A percentile compares a stretch with the other conserved stretches of the same genome.
phyloP scores from a whole-genome alignment of 768 basidiomycete species.

The Pleurotus citrinopileatus region DNA sequence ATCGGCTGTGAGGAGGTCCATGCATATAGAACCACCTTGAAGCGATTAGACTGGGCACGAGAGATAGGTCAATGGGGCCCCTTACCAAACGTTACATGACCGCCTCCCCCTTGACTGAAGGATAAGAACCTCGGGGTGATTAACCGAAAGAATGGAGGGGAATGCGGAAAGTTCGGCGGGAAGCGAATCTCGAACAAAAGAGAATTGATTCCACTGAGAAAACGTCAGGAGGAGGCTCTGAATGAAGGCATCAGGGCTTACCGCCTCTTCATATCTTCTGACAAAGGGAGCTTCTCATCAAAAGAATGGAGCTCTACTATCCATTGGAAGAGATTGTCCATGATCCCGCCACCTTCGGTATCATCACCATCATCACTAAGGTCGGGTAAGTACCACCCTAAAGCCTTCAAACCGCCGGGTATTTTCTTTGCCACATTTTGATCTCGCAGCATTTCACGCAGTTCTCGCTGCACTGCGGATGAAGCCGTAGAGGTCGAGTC shows the following conservation, averaged over 20 bases:
- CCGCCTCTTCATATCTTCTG: slow-evolving; percentile 54
- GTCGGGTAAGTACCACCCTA: slow-evolving; percentile 77
- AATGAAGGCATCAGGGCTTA: slow-evolving; percentile 19
- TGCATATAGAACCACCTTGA: slow-evolving; percentile 68
- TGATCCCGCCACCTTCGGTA: slow-evolving; percentile 27
- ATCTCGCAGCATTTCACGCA: slow-evolving; percentile 58
- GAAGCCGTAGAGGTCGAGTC: slow-evolving; percentile 54
- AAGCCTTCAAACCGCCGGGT: slow-evolving; percentile 38
- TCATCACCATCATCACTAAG: slow-evolving; percentile 18
- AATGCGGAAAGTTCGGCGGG: slow-evolving; percentile 60
- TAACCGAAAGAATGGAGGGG: slow-evolving; percentile 76
- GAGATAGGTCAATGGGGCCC: background rate
- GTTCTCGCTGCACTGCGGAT: slow-evolving; percentile 58
- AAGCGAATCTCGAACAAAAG: slow-evolving; percentile 74
- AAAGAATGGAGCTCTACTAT: slow-evolving; percentile 73
- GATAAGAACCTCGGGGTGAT: slow-evolving; percentile 71
- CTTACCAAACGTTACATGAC: slow-evolving; percentile 62
- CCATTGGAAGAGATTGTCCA: slow-evolving; percentile 72
- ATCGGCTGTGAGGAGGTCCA: slow-evolving; percentile 67
- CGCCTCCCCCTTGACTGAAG: slow-evolving; percentile 69
- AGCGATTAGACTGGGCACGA: slow-evolving; percentile 6
- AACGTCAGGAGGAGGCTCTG: background rate
- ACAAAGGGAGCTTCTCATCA: slow-evolving; percentile 56
- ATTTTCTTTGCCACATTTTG: slow-evolving; percentile 40
- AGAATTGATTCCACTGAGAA: slow-evolving; percentile 52